A percentile compares a stretch with the other conserved stretches of the same genome.
phyloP scores from a whole-genome alignment of 805 yeast species.

The Lipomyces chichibuensis region DNA sequence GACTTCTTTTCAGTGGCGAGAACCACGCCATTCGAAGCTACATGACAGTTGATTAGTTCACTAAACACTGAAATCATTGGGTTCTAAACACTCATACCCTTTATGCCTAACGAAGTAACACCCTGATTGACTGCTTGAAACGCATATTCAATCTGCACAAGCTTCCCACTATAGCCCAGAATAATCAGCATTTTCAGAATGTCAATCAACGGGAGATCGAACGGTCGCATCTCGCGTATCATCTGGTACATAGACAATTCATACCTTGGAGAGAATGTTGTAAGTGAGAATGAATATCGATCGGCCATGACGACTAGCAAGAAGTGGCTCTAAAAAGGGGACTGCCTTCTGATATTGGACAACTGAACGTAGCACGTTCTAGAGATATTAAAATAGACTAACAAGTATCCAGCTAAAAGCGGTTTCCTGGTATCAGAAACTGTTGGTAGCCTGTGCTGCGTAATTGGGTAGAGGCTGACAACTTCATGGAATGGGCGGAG shows the following conservation, averaged over 20 bases:
- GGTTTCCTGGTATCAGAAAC: neutral
- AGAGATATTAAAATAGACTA: neutral
- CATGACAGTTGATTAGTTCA: neutral
- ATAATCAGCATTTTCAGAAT: slow-evolving; percentile 2
- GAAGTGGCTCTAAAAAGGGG: neutral
- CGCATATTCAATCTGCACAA: slow-evolving; percentile 97
- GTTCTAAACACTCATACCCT: slow-evolving; percentile 42
- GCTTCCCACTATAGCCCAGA: slow-evolving; percentile 70
- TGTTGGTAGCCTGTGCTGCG: neutral
- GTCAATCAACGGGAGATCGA: neutral
- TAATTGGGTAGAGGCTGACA: neutral
- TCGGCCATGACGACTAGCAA: slow-evolving; percentile 75
- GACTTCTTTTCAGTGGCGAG: slow-evolving; percentile 95
- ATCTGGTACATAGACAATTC: slow-evolving; percentile 39
- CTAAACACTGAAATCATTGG: neutral
- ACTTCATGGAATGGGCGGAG: neutral
- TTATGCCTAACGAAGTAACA: slow-evolving; percentile 92
- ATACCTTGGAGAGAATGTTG: slow-evolving; percentile 96
- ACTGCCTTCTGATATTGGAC: neutral
- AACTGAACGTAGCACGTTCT: neutral
- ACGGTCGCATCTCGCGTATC: neutral
- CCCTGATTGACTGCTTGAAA: slow-evolving; percentile 97
- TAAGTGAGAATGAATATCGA: slow-evolving; percentile 94
- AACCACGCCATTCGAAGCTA: slow-evolving; percentile 92
- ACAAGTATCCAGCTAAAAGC: neutral